phyloP scores from a whole-genome alignment of 2,329 filamentous ascomycete genomes.

The Fusarium clavum region DNA sequence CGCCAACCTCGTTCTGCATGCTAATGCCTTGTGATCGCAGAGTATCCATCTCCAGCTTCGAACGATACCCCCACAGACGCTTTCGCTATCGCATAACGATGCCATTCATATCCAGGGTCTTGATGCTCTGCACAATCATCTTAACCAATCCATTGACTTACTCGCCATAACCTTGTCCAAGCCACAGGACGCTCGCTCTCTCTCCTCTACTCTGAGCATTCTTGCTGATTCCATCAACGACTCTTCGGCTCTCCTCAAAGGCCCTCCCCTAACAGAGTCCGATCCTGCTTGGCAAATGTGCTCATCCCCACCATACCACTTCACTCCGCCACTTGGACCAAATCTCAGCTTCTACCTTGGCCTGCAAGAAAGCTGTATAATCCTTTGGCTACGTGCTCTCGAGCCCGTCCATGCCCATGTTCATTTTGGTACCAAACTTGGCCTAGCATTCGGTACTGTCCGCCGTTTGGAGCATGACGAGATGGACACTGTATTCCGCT shows the following conservation, averaged over 20 bases:
- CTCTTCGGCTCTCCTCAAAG: constrained; percentile 65
- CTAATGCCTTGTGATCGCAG: constrained; percentile 54
- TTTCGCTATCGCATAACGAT: constrained; percentile 61
- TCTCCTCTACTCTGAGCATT: constrained; percentile 67
- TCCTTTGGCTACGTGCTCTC: constrained; percentile 76
- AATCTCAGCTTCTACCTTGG: constrained; percentile 80
- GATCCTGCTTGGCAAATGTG: constrained; percentile 59
- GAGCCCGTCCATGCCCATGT: constrained; percentile 73
- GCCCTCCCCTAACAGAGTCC: constrained; percentile 57
- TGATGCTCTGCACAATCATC: constrained; percentile 76
- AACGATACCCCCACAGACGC: constrained; percentile 67
- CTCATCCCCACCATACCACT: constrained; percentile 59
- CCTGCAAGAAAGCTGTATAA: constrained; percentile 76
- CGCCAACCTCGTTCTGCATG: constrained; percentile 12
- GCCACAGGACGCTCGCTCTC: constrained; percentile 67
- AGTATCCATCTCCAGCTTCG: constrained; percentile 81
- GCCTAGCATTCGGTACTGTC: constrained; percentile 73
- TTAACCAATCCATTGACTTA: constrained; percentile 86
- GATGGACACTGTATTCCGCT: constrained; percentile 80
- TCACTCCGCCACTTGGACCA: constrained; percentile 60
- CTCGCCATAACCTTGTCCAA: constrained; percentile 78
- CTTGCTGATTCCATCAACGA: constrained; percentile 66
- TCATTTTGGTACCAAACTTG: constrained; percentile 74
- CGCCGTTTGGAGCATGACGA: constrained; percentile 81
- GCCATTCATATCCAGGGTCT: constrained; percentile 75